Conservation (phyloP, 805 yeast species). For the Schwanniomyces vanrijiae region DNA sequence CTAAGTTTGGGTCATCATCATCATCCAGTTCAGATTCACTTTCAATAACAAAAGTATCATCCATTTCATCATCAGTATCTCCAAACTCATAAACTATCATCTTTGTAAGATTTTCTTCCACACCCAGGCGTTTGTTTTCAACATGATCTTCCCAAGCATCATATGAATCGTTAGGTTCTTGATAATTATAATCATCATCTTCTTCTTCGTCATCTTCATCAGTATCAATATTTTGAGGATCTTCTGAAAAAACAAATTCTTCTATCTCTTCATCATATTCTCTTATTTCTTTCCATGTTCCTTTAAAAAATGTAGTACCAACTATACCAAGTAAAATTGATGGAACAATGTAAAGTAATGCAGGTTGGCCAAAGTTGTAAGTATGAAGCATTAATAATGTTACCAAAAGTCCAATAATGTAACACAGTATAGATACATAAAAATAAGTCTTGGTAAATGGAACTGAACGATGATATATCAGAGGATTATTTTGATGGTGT, state of each 20-base stretch:
- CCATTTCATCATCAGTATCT: slow-evolving; percentile 16
- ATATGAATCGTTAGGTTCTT: slow-evolving; percentile 13
- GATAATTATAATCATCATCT: slow-evolving; percentile 12
- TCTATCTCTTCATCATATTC: slow-evolving; percentile 28
- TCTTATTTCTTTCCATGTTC: slow-evolving; percentile 45
- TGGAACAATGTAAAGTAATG: slow-evolving; percentile 64
- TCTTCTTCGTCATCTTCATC: slow-evolving; percentile 17
- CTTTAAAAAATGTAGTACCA: slow-evolving; percentile 30
- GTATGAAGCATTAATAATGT: slow-evolving; percentile 43
- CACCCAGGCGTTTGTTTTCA: slow-evolving; percentile 13
- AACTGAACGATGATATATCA: slow-evolving; percentile 39
- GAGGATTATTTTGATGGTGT: slow-evolving; percentile 19
- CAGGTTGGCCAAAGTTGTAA: slow-evolving; percentile 60
- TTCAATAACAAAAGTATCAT: slow-evolving; percentile 16
- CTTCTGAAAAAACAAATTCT: slow-evolving; percentile 8
- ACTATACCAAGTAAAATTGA: slow-evolving; percentile 29
- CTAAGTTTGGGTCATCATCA: neutral
- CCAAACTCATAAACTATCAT: slow-evolving; percentile 10
- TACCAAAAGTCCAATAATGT: slow-evolving; percentile 42
- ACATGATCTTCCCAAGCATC: slow-evolving; percentile 21
- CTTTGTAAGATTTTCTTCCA: slow-evolving; percentile 12
- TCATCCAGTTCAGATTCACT: slow-evolving; percentile 9
- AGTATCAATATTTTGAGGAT: neutral
- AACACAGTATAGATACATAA: slow-evolving; percentile 43
- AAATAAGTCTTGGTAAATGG: slow-evolving; percentile 48